phyloP scores from a whole-genome alignment of 495 filamentous ascomycete species.

The Rostrohypoxylon terebratum region DNA sequence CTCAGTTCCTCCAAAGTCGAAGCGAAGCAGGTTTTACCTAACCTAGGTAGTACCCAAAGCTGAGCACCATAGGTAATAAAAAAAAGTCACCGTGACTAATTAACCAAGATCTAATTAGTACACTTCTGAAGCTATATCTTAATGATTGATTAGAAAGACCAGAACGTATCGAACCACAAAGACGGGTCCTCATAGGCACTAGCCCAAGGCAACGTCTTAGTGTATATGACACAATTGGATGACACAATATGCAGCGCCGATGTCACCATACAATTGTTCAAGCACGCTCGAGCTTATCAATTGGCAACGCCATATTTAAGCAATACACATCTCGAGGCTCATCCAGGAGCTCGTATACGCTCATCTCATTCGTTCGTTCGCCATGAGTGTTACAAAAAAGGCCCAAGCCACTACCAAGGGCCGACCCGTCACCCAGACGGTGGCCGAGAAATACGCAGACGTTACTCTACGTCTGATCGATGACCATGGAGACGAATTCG shows the following conservation, averaged over 20 bases:
- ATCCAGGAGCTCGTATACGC: background rate
- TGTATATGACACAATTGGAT: conserved; percentile 16
- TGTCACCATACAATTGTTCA: background rate
- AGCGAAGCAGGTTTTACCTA: no score
- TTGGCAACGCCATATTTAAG: background rate
- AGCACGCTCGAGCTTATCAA: background rate
- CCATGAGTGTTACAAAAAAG: background rate
- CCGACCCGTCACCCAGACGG: conserved; percentile 3
- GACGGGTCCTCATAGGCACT: background rate
- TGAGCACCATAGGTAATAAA: no score
- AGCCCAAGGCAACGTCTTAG: background rate
- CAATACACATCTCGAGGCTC: background rate
- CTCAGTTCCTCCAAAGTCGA: no score
- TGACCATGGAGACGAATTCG: conserved; percentile 8
- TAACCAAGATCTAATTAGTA: background rate
- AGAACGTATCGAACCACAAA: background rate
- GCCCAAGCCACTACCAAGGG: background rate
- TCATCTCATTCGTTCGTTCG: background rate
- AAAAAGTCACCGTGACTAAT: background rate
- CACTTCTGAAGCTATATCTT: background rate
- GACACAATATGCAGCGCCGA: conserved; percentile 2
- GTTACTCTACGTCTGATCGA: conserved; percentile 4
- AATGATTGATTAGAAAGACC: background rate
- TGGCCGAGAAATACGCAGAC: conserved; percentile 12
- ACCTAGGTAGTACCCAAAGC: no score